Evolutionary conservation across 2,329 filamentous ascomycete species (phyloP), one percentile per base, ranked within the genome.

Genomic region (Colletotrichum theobromicola): DNA sequence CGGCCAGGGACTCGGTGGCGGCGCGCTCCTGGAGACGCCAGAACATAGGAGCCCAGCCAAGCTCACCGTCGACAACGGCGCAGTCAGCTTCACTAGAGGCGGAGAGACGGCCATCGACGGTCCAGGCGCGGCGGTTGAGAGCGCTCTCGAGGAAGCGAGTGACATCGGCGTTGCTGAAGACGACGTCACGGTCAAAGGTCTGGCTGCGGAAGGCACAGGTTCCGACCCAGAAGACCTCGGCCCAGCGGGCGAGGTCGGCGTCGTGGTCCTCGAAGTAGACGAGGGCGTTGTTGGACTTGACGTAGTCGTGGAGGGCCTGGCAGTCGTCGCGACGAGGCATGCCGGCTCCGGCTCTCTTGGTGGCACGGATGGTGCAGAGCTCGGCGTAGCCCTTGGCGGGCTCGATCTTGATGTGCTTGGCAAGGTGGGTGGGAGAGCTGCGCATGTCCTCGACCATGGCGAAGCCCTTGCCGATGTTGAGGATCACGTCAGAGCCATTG

Each of bases 291-390:
- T 58, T 18, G 6, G 8, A 16, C 32, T 72, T 34, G 34, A 57
- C 7, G 10, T 50, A 72, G 28, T 74, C 72, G 28, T 63, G 46
- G 18, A 74, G 72, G 10, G 72, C 62, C 26, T 74, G 68, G 28
- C 72, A 74, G 8, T 74, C 68, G 24, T 72, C 42, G n/a, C 68
- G 72, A 42, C 55, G 72, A 42, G 72, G 68, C 13, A 30, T 35
- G 24, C 42, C 61, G 26, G 34, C 21, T 34, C 57, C 57, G 9
- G 7, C 68, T 26, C 13, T 60, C 26, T 62, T 26, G 18, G 53
- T 72, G 18, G 42, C 55, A 4, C 55, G 61, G 12, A 67, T 57
- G 18, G 67, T 62, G 61, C 72, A 74, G 12, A 74, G 67, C 61
- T 67, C 67, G 24, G 63, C 26, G 30, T 21, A 10, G 28, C 64